These are phyloP conservation scores for Strobilomyces echinocephalus DNA, from an alignment of 768 basidiomycete genomes.

Conservation along the genomic window DNA sequence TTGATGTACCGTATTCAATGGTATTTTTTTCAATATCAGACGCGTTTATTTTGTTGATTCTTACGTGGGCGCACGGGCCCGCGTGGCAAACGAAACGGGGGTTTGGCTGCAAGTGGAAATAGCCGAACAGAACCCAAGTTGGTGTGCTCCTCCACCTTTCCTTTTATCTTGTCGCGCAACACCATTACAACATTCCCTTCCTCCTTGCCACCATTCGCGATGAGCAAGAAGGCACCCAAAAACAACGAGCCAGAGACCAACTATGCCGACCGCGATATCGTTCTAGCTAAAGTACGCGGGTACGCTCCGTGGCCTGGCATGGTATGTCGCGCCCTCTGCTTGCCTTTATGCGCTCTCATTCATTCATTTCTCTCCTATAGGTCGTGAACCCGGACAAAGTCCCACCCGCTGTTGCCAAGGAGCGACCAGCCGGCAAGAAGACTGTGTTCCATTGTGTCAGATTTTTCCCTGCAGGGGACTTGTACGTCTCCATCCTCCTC, in stretches of 20 bases:
- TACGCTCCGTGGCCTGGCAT: conserved; percentile 94
- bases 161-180: conserved; percentile 35
- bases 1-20: conserved; percentile 29
- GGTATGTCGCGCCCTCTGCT: conserved; percentile 50
- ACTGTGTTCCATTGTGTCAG: conserved; percentile 64
- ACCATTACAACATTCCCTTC: conserved; percentile 17
- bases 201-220: conserved; percentile 20
- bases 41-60: conserved; percentile 34
- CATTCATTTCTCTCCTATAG: conserved; percentile 38
- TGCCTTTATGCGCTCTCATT: conserved; percentile 6
- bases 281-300: conserved; percentile 90
- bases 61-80: conserved; percentile 38
- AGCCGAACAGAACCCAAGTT: conserved; percentile 38
- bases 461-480: conserved; percentile 94
- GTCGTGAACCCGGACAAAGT: conserved; percentile 72
- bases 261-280: conserved; percentile 76
- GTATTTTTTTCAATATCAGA: conserved; percentile 29
- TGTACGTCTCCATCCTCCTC: conserved; percentile 52
- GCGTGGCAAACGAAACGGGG: conserved; percentile 36
- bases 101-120: conserved; percentile 37
- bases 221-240: conserved; percentile 52
- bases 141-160: conserved; percentile 37
- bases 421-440: conserved; percentile 73
- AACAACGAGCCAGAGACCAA: conserved; percentile 37
- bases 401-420: conserved; percentile 55